Evolutionary conservation across 148 eudicot genomes (phyloP).

Genomic region (Chenopodium suecicum): DNA sequence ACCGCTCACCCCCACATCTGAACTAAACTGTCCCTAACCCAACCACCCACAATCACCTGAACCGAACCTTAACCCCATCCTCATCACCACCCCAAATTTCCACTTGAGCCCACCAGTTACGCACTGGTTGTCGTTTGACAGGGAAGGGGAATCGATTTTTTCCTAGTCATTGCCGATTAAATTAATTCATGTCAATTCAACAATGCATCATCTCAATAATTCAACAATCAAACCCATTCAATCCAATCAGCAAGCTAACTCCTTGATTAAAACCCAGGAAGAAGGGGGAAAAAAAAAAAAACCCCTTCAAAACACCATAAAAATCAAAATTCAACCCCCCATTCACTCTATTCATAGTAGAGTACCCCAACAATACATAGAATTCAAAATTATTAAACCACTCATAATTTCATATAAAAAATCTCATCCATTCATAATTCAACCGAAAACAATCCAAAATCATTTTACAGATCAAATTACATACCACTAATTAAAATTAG

Average conservation of each 20-base stretch:
- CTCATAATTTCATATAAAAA: background rate
- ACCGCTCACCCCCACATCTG: too few relatives aligned
- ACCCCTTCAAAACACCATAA: background rate
- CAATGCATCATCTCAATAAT: background rate
- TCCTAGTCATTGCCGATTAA: too few relatives aligned
- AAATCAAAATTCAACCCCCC: background rate
- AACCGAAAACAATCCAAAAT: constrained; percentile 2
- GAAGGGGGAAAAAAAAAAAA: background rate
- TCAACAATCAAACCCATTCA: background rate
- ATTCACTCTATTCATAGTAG: background rate
- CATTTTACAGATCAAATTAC: background rate
- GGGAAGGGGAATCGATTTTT: too few relatives aligned
- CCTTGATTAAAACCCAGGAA: background rate
- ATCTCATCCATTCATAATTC: constrained; percentile 1
- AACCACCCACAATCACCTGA: too few relatives aligned
- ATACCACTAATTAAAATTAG: background rate
- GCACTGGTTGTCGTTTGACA: too few relatives aligned
- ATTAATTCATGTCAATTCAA: background rate
- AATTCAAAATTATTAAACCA: background rate
- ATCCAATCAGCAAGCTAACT: background rate
- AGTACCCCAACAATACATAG: background rate
- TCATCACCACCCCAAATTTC: too few relatives aligned
- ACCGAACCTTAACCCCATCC: too few relatives aligned
- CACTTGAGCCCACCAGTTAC: too few relatives aligned
- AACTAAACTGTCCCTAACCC: too few relatives aligned